These are phyloP conservation scores for Cladosporium sp. DNA, from an alignment of 2,329 filamentous ascomycete species.

Conservation along the genomic window DNA sequence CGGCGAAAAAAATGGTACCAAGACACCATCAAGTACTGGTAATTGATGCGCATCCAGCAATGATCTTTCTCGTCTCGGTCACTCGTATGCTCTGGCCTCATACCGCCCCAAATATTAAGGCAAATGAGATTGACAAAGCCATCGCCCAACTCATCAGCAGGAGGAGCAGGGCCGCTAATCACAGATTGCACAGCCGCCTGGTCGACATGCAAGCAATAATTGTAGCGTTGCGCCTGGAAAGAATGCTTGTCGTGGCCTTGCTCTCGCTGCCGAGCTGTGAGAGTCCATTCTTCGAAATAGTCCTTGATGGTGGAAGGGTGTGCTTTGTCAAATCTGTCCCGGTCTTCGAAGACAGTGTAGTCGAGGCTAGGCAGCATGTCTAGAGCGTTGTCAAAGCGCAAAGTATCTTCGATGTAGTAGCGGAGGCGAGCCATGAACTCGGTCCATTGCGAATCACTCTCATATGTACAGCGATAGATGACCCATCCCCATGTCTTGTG, in stretches of 20 bases:
- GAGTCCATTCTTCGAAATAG: constrained; percentile 16
- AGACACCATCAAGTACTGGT: constrained; percentile 4
- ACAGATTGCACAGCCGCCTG: constrained; percentile 14
- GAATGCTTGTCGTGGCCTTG: constrained; percentile 6
- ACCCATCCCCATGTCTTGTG: constrained; percentile 19
- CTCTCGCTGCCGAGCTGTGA: constrained; percentile 9
- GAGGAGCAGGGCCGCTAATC: neutral
- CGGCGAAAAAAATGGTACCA: constrained; percentile 9
- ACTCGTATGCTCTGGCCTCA: constrained; percentile 6
- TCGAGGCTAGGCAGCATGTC: constrained; percentile 15
- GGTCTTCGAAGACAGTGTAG: constrained; percentile 16
- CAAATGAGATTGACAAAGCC: constrained; percentile 11
- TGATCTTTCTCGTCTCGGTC: constrained; percentile 3
- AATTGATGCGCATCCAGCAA: constrained; percentile 12
- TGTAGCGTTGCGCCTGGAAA: constrained; percentile 15
- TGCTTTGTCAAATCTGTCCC: neutral
- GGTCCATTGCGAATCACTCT: constrained; percentile 15
- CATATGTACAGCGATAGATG: constrained; percentile 20
- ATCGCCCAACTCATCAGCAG: neutral
- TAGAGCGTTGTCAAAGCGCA: constrained; percentile 10
- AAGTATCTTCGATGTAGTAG: neutral
- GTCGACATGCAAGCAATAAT: constrained; percentile 18
- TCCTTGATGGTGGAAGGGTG: constrained; percentile 12
- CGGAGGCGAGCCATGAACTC: constrained; percentile 14
- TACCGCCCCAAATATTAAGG: neutral